Conservation (phyloP, 352 stramenopile genomes). For the Pythium aquatile region DNA sequence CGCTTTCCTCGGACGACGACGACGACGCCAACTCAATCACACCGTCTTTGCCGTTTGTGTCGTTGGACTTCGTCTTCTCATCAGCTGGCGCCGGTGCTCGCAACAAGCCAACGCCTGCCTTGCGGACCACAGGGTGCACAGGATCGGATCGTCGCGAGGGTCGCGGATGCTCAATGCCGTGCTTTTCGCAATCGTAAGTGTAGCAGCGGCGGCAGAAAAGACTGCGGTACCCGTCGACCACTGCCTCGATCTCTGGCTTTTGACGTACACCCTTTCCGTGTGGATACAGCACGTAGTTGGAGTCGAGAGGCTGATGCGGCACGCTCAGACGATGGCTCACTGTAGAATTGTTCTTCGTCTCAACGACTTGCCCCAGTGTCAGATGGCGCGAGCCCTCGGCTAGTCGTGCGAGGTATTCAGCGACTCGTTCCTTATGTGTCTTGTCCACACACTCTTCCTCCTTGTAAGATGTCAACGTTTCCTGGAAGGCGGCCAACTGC, state of each 20-base stretch:
- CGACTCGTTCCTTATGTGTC: not conserved
- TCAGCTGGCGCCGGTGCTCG: not conserved
- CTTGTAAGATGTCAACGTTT: not conserved
- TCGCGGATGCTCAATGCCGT: slow-evolving; percentile 75
- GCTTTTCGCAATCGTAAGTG: slow-evolving; percentile 88
- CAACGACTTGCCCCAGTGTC: not conserved
- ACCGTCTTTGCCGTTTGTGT: not conserved
- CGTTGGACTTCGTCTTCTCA: not conserved
- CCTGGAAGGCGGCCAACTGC: slow-evolving; percentile 23
- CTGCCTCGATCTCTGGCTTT: slow-evolving; percentile 41
- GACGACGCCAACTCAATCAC: slow-evolving; percentile 33
- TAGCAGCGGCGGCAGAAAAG: slow-evolving; percentile 91
- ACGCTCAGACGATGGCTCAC: not conserved
- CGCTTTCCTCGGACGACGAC: slow-evolving; percentile 15
- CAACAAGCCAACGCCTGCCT: slow-evolving; percentile 18
- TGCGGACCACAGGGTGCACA: slow-evolving; percentile 51
- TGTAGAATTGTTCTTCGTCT: not conserved
- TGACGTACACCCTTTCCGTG: slow-evolving; percentile 38
- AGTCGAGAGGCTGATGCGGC: slow-evolving; percentile 29
- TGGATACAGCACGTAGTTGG: slow-evolving; percentile 42
- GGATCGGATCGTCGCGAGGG: slow-evolving; percentile 49
- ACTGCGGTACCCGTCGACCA: slow-evolving; percentile 79
- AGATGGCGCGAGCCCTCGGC: not conserved
- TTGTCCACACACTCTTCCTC: not conserved
- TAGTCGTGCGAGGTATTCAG: not conserved